These are phyloP conservation scores for Metarhizium brunneum DNA, from an alignment of 2,329 filamentous ascomycete genomes.

Conservation along the genomic window DNA sequence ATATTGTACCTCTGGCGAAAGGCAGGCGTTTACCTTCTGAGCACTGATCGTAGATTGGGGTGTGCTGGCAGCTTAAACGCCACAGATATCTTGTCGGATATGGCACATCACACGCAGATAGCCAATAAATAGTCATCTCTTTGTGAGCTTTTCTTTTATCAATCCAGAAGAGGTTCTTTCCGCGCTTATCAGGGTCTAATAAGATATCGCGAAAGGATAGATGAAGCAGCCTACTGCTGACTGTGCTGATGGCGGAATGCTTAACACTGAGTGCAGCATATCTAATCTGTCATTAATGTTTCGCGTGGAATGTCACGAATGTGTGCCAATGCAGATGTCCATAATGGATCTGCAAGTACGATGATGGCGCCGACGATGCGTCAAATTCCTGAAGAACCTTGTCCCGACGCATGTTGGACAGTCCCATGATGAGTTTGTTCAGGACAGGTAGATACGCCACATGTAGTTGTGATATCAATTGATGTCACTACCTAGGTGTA, in stretches of 20 bases:
- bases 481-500: slow-evolving; percentile 7
- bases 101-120: background rate
- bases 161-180: background rate
- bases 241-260: background rate
- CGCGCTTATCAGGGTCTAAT: background rate
- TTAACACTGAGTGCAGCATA: background rate
- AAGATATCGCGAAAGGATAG: background rate
- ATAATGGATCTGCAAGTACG: background rate
- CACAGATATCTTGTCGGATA: background rate
- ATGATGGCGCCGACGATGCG: background rate
- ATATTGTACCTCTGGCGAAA: slow-evolving; percentile 26
- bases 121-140: background rate
- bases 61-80: background rate
- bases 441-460: slow-evolving; percentile 12
- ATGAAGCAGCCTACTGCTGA: background rate
- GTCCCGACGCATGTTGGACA: background rate
- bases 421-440: slow-evolving; percentile 3
- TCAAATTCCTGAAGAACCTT: background rate
- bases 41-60: background rate
- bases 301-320: background rate
- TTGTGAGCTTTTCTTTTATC: background rate
- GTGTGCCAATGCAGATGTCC: background rate
- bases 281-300: background rate
- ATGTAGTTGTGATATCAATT: slow-evolving; percentile 9
- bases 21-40: background rate